Conservation (phyloP, 176 grass and related monocot genomes). For the Themeda triandra region DNA sequence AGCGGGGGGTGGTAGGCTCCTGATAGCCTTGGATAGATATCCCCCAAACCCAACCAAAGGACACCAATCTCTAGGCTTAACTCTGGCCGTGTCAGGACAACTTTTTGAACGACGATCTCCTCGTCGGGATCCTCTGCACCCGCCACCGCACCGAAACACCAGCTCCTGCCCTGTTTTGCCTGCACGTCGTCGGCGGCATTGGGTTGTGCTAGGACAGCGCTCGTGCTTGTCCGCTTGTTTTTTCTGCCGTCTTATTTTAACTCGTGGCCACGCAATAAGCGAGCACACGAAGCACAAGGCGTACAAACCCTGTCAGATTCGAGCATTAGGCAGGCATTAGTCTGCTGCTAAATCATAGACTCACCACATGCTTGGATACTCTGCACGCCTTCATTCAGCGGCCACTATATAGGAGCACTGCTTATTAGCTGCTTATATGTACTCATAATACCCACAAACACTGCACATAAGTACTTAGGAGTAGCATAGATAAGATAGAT, state of each 20-base stretch:
- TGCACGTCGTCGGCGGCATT: neutral
- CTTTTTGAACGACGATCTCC: conserved; percentile 83
- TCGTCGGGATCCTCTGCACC: conserved; percentile 41
- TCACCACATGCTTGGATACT: neutral
- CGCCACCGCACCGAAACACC: conserved; percentile 20
- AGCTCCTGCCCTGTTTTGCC: neutral
- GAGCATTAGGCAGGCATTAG: neutral
- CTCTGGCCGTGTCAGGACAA: conserved; percentile 69
- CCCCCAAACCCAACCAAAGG: conserved; percentile 38
- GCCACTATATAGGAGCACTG: neutral
- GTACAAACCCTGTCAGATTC: conserved; percentile 24
- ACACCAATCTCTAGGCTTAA: conserved; percentile 84
- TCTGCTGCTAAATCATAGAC: neutral
- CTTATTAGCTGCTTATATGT: neutral
- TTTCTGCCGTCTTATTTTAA: conserved; percentile 42
- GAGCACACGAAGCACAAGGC: conserved; percentile 36
- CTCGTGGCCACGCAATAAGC: neutral
- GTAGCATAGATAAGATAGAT: neutral
- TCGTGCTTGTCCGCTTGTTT: conserved; percentile 44
- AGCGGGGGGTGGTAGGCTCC: no score
- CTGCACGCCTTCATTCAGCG: neutral
- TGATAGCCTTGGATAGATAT: neutral
- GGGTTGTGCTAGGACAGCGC: neutral
- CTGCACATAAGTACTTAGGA: no score
- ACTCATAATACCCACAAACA: neutral